These are phyloP conservation scores for Raffaelea arxii DNA, from an alignment of 2,329 filamentous ascomycete genomes.

Conservation along the genomic window DNA sequence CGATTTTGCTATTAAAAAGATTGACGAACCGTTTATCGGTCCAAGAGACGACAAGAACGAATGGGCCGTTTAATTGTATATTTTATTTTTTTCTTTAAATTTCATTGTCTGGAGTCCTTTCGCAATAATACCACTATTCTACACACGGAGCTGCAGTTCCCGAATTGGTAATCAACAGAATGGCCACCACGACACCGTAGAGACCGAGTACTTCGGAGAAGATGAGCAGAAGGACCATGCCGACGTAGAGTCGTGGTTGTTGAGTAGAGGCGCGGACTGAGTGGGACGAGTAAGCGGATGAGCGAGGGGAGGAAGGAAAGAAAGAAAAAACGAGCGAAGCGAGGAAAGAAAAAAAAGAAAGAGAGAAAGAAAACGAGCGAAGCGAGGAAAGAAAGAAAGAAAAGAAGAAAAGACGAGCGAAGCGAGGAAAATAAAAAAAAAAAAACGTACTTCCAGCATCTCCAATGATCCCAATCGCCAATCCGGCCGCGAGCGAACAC, in stretches of 20 bases:
- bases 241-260: not conserved
- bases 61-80: constrained; percentile 48
- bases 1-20: constrained; percentile 86
- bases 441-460: not conserved
- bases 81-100: not conserved
- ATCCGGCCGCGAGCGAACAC: no score
- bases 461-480: no score
- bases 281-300: not conserved
- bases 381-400: no score
- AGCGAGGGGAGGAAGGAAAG: no score
- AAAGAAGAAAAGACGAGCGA: no score
- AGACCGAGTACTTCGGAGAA: not conserved
- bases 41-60: constrained; percentile 64
- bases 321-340: no score
- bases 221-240: not conserved
- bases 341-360: no score
- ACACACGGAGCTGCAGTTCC: no score
- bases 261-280: no score
- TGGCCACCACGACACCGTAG: not conserved
- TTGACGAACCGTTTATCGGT: constrained; percentile 85
- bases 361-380: no score
- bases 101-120: not conserved
- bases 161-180: not conserved
- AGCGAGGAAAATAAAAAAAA: no score
- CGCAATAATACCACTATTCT: no score